phyloP scores from a whole-genome alignment of 345 rosid genomes.

The Capsella bursapastoris region DNA sequence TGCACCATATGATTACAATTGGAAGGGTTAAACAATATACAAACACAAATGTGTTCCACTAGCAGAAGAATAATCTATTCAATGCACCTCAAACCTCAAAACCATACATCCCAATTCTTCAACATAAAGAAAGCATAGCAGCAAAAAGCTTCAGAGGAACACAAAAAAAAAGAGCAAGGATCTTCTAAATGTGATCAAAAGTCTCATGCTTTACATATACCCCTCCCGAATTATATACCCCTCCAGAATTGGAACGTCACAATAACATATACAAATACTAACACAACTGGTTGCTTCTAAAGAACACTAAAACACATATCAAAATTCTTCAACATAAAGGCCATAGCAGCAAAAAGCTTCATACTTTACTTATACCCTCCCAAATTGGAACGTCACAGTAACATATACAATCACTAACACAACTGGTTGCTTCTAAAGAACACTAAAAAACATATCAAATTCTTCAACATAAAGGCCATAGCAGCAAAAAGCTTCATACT shows the following conservation, averaged over 20 bases:
- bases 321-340: too few relatives aligned
- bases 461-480: too few relatives aligned
- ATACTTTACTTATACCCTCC: constrained; percentile 1
- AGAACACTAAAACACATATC: too few relatives aligned
- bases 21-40: background rate
- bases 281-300: background rate
- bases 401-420: background rate
- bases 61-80: background rate
- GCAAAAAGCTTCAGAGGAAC: background rate
- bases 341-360: background rate
- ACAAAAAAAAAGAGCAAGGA: background rate
- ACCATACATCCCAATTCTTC: background rate
- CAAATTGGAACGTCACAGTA: background rate
- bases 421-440: too few relatives aligned
- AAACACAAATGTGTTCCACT: background rate
- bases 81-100: background rate
- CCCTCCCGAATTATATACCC: too few relatives aligned
- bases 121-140: background rate
- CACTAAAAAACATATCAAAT: too few relatives aligned
- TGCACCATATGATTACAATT: too few relatives aligned
- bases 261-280: background rate
- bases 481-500: constrained; percentile 20
- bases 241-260: background rate
- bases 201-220: constrained; percentile 1
- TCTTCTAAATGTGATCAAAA: background rate